phyloP scores from a whole-genome alignment of 2,329 filamentous ascomycete genomes.

The Colletotrichum euphorbiae region DNA sequence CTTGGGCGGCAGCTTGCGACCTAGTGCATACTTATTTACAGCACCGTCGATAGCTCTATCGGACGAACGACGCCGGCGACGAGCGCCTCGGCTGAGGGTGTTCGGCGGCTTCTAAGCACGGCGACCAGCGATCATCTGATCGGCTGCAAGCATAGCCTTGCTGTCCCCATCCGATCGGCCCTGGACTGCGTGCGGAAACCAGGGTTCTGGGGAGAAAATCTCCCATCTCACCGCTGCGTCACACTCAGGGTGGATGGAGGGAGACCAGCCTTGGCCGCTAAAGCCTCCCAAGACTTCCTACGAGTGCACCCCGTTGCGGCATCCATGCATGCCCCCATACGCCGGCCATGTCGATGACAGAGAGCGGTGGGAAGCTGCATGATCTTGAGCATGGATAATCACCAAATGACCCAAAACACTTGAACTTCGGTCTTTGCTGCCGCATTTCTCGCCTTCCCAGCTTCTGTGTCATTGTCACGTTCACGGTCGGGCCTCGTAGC shows the following conservation, averaged over 20 bases:
- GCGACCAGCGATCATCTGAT: conserved; percentile 31
- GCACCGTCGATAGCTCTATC: background rate
- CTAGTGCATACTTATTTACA: conserved; percentile 10
- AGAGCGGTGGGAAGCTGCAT: conserved; percentile 31
- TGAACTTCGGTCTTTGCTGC: conserved; percentile 11
- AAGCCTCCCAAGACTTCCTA: background rate
- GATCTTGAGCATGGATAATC: conserved; percentile 16
- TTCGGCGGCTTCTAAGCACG: conserved; percentile 11
- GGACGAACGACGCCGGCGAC: conserved; percentile 8
- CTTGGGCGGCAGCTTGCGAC: conserved; percentile 1
- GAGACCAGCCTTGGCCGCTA: background rate
- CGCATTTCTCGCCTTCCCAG: background rate
- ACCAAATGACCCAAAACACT: conserved; percentile 22
- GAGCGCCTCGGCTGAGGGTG: background rate
- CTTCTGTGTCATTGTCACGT: background rate
- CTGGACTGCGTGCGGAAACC: conserved; percentile 17
- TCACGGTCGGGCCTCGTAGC: background rate
- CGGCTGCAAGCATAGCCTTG: conserved; percentile 38
- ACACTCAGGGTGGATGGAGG: conserved; percentile 25
- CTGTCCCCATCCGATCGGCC: conserved; percentile 2
- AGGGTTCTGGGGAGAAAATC: conserved; percentile 36
- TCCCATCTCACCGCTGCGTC: conserved; percentile 29
- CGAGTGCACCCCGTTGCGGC: conserved; percentile 5
- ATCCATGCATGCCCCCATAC: conserved; percentile 31
- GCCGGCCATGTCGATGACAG: conserved; percentile 25